Percentiles rank a stretch among this genome's conserved stretches.
These are phyloP conservation scores for Houttuynia cordata DNA, from an alignment of 164 flowering plant species.

Conservation along the genomic window DNA sequence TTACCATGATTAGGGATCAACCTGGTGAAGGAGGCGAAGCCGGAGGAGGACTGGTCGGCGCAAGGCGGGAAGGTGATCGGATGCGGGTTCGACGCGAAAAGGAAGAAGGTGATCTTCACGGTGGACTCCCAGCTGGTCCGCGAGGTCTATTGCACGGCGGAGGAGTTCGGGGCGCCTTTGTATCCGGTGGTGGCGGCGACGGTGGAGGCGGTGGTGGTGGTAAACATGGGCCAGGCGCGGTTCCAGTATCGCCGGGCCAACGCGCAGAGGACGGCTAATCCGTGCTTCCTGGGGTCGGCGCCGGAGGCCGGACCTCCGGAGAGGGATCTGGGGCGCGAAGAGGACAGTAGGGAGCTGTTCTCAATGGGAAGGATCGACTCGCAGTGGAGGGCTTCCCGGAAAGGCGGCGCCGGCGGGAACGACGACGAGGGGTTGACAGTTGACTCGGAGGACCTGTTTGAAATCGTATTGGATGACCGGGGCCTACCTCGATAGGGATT, in stretches of 20 bases:
- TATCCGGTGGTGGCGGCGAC: slow-evolving; percentile 79
- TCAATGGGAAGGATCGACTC: slow-evolving; percentile 81
- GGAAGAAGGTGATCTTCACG: slow-evolving; percentile 70
- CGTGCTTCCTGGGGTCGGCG: slow-evolving; percentile 53
- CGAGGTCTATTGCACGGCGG: slow-evolving; percentile 55
- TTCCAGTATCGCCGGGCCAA: slow-evolving; percentile 66
- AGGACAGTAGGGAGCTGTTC: slow-evolving; percentile 80
- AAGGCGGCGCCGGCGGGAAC: not conserved
- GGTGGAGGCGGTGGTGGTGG: slow-evolving; percentile 31
- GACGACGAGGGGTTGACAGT: slow-evolving; percentile 6
- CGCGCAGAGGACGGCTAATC: slow-evolving; percentile 55
- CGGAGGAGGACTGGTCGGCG: slow-evolving; percentile 37
- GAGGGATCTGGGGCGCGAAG: slow-evolving; percentile 28
- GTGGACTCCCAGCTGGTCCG: slow-evolving; percentile 58
- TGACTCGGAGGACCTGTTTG: slow-evolving; percentile 17
- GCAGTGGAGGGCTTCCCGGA: slow-evolving; percentile 33
- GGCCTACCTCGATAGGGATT: not conserved
- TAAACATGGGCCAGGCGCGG: slow-evolving; percentile 67
- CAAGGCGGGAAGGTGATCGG: slow-evolving; percentile 46
- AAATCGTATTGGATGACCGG: slow-evolving; percentile 20
- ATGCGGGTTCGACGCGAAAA: slow-evolving; percentile 71
- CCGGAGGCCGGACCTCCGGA: slow-evolving; percentile 11
- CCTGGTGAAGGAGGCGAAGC: slow-evolving; percentile 43
- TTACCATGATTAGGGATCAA: slow-evolving; percentile 36
- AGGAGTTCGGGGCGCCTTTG: slow-evolving; percentile 55